phyloP scores from a whole-genome alignment of 2,329 filamentous ascomycete species.

The Chaetothyriales sp. region DNA sequence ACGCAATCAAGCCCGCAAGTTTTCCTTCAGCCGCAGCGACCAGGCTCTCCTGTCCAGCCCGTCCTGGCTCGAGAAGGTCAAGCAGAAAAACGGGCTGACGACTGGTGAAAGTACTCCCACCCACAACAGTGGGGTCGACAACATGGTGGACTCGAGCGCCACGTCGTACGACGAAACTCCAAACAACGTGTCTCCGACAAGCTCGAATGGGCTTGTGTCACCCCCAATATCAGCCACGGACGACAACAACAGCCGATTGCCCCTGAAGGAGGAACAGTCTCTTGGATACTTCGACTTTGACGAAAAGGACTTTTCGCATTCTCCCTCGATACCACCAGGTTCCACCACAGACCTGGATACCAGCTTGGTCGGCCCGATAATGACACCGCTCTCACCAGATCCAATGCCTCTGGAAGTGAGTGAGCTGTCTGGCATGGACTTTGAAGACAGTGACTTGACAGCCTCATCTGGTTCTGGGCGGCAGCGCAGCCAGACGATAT shows the following conservation, averaged over 20 bases:
- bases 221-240: constrained; percentile 56
- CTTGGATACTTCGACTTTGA: constrained; percentile 46
- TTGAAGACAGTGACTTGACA: constrained; percentile 17
- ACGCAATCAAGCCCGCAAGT: constrained; percentile 14
- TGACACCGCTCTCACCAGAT: constrained; percentile 9
- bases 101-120: constrained; percentile 29
- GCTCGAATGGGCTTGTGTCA: constrained; percentile 49
- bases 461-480: constrained; percentile 45
- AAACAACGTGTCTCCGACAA: constrained; percentile 55
- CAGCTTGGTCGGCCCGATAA: constrained; percentile 2
- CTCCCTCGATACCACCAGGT: constrained; percentile 36
- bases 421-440: background rate
- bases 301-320: constrained; percentile 47
- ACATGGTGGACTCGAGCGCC: constrained; percentile 30
- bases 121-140: constrained; percentile 29
- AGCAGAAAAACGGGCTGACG: constrained; percentile 61
- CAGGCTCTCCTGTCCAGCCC: constrained; percentile 37
- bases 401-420: constrained; percentile 5
- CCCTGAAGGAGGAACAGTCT: constrained; percentile 44
- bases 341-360: constrained; percentile 48
- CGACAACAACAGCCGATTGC: constrained; percentile 36
- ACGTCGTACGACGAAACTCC: constrained; percentile 48
- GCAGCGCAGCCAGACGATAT: constrained; percentile 78
- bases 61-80: constrained; percentile 88
- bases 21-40: constrained; percentile 17